Evolutionary conservation across 2,329 filamentous ascomycete species (phyloP), one percentile per base, ranked within the genome.

Genomic region (Magnaporthiopsis incrustans): DNA sequence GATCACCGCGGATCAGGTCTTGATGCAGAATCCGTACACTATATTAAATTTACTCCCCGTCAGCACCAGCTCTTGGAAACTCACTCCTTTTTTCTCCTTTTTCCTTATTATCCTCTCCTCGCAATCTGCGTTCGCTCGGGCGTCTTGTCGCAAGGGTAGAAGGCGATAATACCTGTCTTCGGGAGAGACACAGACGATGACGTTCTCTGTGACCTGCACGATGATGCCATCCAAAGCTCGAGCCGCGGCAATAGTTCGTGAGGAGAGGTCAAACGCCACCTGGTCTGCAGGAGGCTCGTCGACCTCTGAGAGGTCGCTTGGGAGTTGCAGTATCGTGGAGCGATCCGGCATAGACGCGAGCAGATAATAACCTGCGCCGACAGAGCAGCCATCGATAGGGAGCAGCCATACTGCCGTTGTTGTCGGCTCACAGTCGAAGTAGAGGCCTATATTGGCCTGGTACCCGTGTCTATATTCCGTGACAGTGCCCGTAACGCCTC

Each of bases 381-480:
- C 44, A 11, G 66, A 66, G 10, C 38, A 61, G 1, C 67, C 59
- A 15, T 70, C 67, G 32, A 70, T 68, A 1, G 72, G 73, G 38
- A 88, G 78, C 15, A 81, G 75, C 84, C 85, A 88, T 22, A 78
- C 81, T 60, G 80, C 77, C 62, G 78, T 81, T 38, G 85, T 78
- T 2, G 78, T 77, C 8, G 77, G 76, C 10, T 75, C 76, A 58
- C 79, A 81, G 27, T 84, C 81, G 14, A 86, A 76, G 27, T 86
- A 82, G 6, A 85, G 70, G 1, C 83, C 85, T 67, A 91, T 85
- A 64, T 83, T 85, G 25, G 89, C 90, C 70, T 89, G 85, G 33
- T 91, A 76, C 4, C 91, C 90, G 73, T 86, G 80, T 67, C 89
- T 83, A 66, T 91, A 79, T 70, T 94, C 89, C 3, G 85, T 84